Evolutionary conservation across 2,329 filamentous ascomycete species (phyloP).

Genomic region (Fusarium sp.): DNA sequence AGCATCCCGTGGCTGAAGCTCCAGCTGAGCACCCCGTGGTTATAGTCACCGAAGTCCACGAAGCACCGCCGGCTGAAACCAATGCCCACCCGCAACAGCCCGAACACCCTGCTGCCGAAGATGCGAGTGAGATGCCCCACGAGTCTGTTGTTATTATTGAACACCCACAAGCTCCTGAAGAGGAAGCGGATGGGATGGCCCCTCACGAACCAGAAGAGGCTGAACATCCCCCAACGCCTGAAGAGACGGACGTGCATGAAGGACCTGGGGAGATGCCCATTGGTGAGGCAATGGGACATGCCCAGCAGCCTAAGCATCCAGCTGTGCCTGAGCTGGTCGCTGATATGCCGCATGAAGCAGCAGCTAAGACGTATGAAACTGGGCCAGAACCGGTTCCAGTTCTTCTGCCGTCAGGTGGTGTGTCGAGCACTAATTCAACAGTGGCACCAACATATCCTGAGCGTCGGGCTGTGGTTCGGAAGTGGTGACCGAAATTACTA

Average conservation of each 20-base stretch:
- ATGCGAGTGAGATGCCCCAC: background rate
- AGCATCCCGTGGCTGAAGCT: background rate
- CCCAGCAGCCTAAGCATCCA: background rate
- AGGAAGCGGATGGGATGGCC: background rate
- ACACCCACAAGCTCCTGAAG: background rate
- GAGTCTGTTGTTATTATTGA: background rate
- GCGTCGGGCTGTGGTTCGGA: constrained; percentile 21
- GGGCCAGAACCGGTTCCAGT: constrained; percentile 3
- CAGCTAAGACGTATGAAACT: background rate
- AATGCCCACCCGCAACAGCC: background rate
- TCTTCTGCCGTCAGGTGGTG: constrained; percentile 13
- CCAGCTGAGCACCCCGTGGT: background rate
- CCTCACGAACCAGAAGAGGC: background rate
- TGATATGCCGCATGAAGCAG: background rate
- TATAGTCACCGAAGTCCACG: constrained; percentile 1
- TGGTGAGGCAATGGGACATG: constrained; percentile 2
- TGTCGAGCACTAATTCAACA: background rate
- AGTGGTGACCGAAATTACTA: constrained; percentile 7
- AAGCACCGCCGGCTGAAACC: background rate
- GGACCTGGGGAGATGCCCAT: constrained; percentile 8
- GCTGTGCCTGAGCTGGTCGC: background rate
- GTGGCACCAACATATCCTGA: constrained; percentile 9
- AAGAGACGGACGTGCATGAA: background rate
- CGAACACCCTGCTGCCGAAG: background rate
- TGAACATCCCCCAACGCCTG: background rate